Evolutionary conservation across 2,329 filamentous ascomycete genomes (phyloP).

Genomic region (Calonectria leucothoes): DNA sequence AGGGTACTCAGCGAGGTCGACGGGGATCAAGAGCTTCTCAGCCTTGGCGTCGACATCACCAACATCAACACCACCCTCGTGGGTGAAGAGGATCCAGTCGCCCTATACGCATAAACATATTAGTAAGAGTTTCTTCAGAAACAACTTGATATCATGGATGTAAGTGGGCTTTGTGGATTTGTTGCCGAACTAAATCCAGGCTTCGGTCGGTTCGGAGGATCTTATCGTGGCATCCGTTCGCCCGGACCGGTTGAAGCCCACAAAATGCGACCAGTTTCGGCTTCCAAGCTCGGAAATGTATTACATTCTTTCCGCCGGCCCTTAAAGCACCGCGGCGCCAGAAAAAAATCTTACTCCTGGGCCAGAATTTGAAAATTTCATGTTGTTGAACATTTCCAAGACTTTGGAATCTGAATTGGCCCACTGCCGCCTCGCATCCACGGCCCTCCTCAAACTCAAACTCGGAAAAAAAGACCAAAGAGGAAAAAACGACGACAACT

Average conservation of each 20-base stretch:
- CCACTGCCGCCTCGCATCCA: background rate
- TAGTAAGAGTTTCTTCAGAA: slow-evolving; percentile 31
- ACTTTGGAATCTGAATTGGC: background rate
- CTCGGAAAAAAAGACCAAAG: slow-evolving; percentile 28
- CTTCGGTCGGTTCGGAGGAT: slow-evolving; percentile 31
- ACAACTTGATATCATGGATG: slow-evolving; percentile 13
- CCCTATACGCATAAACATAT: slow-evolving; percentile 68
- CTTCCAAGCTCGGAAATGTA: slow-evolving; percentile 30
- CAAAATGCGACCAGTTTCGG: slow-evolving; percentile 34
- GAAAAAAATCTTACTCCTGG: slow-evolving; percentile 16
- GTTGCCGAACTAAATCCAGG: slow-evolving; percentile 30
- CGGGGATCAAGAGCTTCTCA: slow-evolving; percentile 97
- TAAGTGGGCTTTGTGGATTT: slow-evolving; percentile 26
- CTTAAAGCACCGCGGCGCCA: slow-evolving; percentile 6
- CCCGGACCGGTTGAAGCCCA: slow-evolving; percentile 47
- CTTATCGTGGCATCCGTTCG: slow-evolving; percentile 54
- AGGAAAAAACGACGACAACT: slow-evolving; percentile 57
- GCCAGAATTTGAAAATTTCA: background rate
- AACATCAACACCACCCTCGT: slow-evolving; percentile 99
- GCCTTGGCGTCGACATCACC: slow-evolving; percentile 99
- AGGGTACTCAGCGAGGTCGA: slow-evolving; percentile 93
- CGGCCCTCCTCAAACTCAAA: background rate
- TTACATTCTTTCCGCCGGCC: slow-evolving; percentile 34
- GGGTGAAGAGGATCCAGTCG: slow-evolving; percentile 99
- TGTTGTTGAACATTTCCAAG: background rate